Evolutionary conservation across 2,329 filamentous ascomycete genomes (phyloP), one percentile per base, ranked within the genome.

Genomic region (Elsinoe ampelina): DNA sequence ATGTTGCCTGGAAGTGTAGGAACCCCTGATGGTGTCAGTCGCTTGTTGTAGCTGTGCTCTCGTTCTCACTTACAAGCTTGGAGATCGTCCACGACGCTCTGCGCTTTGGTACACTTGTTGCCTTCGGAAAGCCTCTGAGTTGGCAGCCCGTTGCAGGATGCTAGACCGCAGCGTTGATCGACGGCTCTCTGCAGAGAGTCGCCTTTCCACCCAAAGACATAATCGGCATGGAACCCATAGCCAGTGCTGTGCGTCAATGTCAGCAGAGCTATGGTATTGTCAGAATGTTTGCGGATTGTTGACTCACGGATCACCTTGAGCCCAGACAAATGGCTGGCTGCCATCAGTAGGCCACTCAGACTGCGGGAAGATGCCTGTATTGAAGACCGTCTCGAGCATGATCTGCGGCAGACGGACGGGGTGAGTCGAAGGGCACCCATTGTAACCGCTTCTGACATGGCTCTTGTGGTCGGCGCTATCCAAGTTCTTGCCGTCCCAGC

Each of bases 151-250:
- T 57, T 42, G 35, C 55, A 57, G 4, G 17, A 26, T 32, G 38
- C 39, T 15, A 57, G 54, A 60, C 67, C 39, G 65, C 64, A 34
- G 65, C 64, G 35, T 43, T 54, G 17, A 68, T 69, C 64, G 61
- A 69, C 62, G 61, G 86, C 84, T 60, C 79, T 74, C 70, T 86
- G 82, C 50, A 88, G 81, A 43, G 78, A 76, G 30, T 74, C 69
- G 59, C 79, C 75, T 62, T 89, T 81, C 87, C 86, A 90, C 12
- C 80, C 86, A 60, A 86, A 81, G 56, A 74, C 57, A 72, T 90
- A 89, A 69, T 90, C 86, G 47, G 77, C 85, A 70, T 89, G 86
- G 59, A 78, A 78, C n/a, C 81, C 81, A 72, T 80, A 88, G 57
- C 86, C 86, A 8, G 86, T 87, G 15, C 51, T 60, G 51, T 30